Evolutionary conservation across 1,139 yeast genomes (phyloP).

Genomic region (Magnusiomyces suaveolens): DNA sequence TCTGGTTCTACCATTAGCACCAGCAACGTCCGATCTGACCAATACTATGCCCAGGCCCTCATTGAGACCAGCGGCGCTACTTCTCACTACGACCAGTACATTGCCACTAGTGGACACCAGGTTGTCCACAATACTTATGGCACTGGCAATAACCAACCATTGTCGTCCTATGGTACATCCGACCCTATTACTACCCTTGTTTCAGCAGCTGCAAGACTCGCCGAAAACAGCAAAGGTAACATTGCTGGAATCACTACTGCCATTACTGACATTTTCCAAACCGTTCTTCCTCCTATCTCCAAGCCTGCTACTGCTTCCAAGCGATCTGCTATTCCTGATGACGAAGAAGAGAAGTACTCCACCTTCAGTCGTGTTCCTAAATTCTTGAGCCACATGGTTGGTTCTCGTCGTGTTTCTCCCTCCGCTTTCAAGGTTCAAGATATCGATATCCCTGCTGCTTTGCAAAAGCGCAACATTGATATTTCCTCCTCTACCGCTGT

Average conservation of each 20-base stretch:
- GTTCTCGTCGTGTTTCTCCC: neutral
- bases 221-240: conserved; percentile 1
- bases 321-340: neutral
- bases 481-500: neutral
- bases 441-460: neutral
- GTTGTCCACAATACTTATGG: conserved; percentile 9
- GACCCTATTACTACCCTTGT: conserved; percentile 13
- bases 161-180: conserved; percentile 7
- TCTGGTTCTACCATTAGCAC: conserved; percentile 4
- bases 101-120: conserved; percentile 4
- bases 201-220: conserved; percentile 11
- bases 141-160: neutral
- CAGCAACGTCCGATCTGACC: conserved; percentile 8
- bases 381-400: neutral
- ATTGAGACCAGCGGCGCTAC: conserved; percentile 4
- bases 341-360: neutral
- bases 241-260: conserved; percentile 5
- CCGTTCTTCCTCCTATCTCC: conserved; percentile 6
- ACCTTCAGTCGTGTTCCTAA: neutral
- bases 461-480: neutral
- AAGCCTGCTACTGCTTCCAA: neutral
- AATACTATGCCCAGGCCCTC: conserved; percentile 10
- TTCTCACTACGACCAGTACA: conserved; percentile 9
- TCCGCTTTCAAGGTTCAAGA: neutral
- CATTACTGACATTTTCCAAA: conserved; percentile 8